Conservation (phyloP, 169 alveolate species). For the Cryptosporidium tyzzeri region DNA sequence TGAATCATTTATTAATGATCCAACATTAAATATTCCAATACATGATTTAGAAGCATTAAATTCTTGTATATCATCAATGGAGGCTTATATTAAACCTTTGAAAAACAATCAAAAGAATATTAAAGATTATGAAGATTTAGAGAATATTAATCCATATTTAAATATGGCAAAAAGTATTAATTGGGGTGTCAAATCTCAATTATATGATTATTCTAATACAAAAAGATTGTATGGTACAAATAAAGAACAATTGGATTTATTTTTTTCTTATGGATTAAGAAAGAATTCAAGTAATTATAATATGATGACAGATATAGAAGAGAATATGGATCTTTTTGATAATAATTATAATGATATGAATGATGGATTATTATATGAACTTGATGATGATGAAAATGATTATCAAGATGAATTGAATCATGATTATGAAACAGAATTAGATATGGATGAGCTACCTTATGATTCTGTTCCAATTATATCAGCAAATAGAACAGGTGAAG, state of each 20-base stretch:
- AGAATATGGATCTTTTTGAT: neutral
- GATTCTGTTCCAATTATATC: constrained; percentile 69
- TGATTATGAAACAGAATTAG: constrained; percentile 70
- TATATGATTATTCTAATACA: constrained; percentile 12
- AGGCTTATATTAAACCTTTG: constrained; percentile 62
- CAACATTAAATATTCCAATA: constrained; percentile 65
- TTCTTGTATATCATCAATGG: constrained; percentile 75
- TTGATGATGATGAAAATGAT: constrained; percentile 63
- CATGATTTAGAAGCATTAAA: constrained; percentile 74
- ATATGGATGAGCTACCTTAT: constrained; percentile 76
- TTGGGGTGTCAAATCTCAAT: constrained; percentile 59
- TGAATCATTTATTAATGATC: constrained; percentile 60
- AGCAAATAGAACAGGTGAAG: constrained; percentile 69
- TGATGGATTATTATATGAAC: neutral
- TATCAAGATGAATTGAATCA: constrained; percentile 63
- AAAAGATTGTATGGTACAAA: constrained; percentile 3
- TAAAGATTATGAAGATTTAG: neutral
- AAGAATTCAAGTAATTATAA: neutral
- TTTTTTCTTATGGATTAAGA: constrained; percentile 15
- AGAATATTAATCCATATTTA: constrained; percentile 27
- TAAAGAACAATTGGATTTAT: constrained; percentile 29
- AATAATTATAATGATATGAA: neutral
- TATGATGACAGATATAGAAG: neutral
- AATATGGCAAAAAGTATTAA: constrained; percentile 50
- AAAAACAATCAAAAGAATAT: neutral